Base-by-base conservation (phyloP, 331 rosid genomes). In the Quercus lobata region DNA sequence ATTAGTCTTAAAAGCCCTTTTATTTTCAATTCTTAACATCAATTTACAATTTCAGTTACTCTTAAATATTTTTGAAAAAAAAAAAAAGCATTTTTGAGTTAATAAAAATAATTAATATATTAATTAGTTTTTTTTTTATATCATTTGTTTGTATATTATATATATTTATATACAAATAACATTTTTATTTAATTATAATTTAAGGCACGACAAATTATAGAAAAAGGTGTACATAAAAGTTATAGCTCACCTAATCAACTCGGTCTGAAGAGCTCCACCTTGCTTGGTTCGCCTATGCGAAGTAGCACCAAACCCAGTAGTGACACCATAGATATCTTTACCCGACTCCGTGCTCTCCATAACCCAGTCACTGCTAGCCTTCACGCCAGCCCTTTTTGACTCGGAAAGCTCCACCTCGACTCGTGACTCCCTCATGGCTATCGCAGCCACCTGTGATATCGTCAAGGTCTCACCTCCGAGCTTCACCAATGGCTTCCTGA, bases 311-410 rank as follows among this genome's bases (percentile, higher is more conserved):
- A 94, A 92, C 0, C 98, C 98, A 12, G 98, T 93, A 58, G 98
- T 93, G 46, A 93, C 94, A 5, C 98, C 98, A 9, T 93, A 93
- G 68, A 92, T 93, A 69, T 93, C 97, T 0, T 87, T 90, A 1
- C 98, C 98, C 0, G 88, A 89, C 35, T 76, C 78, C 93, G 91
- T 85, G 77, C 94, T 90, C 1, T 91, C 87, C 94, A 93, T 86
- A 18, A 93, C 97, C 98, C 98, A 93, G 1, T 93, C 93, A 24
- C 96, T 90, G 80, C 98, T 94, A 2, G 98, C 98, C 88, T 92
- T 84, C 7, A 92, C 96, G 3, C 94, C 96, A 0, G 87, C 93
- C 66, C 96, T 77, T 0, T 94, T 83, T 2, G 87, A 79, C 84
- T 94, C 97, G 4, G 92, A 83, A 2, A 94, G 90, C 87, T 90